Conservation (phyloP, 202 grass and related monocot species). For the Elaeis oleifera region DNA sequence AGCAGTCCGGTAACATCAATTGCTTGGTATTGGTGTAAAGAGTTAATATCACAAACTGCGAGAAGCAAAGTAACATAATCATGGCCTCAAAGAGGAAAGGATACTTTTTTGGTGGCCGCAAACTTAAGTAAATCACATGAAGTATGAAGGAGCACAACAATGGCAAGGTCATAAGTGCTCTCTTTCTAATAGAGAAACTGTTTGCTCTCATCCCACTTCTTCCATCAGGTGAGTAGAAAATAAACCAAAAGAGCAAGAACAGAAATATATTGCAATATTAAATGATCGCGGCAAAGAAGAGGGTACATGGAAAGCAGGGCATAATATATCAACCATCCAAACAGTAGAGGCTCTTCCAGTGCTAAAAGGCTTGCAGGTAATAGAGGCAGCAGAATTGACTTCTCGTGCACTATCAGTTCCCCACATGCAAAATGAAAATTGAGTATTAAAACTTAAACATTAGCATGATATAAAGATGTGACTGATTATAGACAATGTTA, state of each 20-base stretch:
- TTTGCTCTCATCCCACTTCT: slow-evolving; percentile 11
- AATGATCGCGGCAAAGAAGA: slow-evolving; percentile 60
- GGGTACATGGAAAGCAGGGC: slow-evolving; percentile 82
- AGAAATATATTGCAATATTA: slow-evolving; percentile 71
- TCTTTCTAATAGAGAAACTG: slow-evolving; percentile 24
- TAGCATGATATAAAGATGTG: no score
- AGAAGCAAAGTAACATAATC: slow-evolving; percentile 83
- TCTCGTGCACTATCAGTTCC: slow-evolving; percentile 75
- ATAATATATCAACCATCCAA: slow-evolving; percentile 74
- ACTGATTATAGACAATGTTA: no score
- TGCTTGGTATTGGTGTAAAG: slow-evolving; percentile 82
- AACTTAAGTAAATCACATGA: slow-evolving; percentile 49
- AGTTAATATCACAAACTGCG: slow-evolving; percentile 62
- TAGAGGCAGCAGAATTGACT: slow-evolving; percentile 93
- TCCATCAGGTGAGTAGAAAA: slow-evolving; percentile 57
- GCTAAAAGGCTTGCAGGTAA: slow-evolving; percentile 85
- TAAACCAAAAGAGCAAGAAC: slow-evolving; percentile 58
- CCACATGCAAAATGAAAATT: not conserved
- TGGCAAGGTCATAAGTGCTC: slow-evolving; percentile 37
- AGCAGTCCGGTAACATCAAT: slow-evolving; percentile 48
- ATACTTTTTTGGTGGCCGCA: slow-evolving; percentile 67
- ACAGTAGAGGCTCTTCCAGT: slow-evolving; percentile 58
- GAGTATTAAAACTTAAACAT: no score
- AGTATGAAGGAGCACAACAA: slow-evolving; percentile 47
- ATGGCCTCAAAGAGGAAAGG: slow-evolving; percentile 80